Base-by-base conservation (phyloP, 2,329 filamentous ascomycete species). In the Phialocephala subalpina region DNA sequence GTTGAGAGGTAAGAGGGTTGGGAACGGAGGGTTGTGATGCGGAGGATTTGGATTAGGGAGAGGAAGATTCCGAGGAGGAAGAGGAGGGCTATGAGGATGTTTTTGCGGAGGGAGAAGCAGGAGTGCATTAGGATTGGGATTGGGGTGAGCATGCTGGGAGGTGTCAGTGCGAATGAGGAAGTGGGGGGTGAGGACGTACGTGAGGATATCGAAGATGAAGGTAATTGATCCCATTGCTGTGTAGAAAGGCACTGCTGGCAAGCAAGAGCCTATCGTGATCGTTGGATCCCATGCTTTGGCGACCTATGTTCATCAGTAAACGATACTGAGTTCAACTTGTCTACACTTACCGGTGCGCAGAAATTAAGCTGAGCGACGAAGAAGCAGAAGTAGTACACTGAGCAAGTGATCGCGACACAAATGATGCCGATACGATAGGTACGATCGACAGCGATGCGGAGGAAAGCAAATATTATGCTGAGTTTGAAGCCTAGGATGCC, bases 61-160 rank as follows among this genome's bases (percentile, higher is more conserved):
- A 85, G 78, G 75, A 86, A 84, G 65, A 82, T 75, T n/a, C 83
- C 83, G 36, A 86, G 77, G 1, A 78, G 75, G 71, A 84, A 84
- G 40, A 84, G 73, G 14, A 75, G 74, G 0, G 79, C 74, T 0
- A 84, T 76, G 2, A 81, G 77, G 6, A 79, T 38, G 72, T 83
- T 82, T 59, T 80, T 81, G 27, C 80, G 79, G 0, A 60, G 73
- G 35, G 79, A 77, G 55, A 82, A 79, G 47, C 77, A 75, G 0
- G 78, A 75, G n/a, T 74, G 73, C 56, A 81, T 56, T 12, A 82
- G 75, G 25, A 81, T 74, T 2, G 81, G 81, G 62, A 82, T 80
- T 2, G 81, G 80, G 1, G 81, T 74, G 12, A 79, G 53, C 71
- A 82, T 78, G 18, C 80, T 82, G 59, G 16, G 33, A 1, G 53